These are phyloP conservation scores for Plectranthus barbatus DNA, from an alignment of 257 asterid species.

Conservation along the genomic window DNA sequence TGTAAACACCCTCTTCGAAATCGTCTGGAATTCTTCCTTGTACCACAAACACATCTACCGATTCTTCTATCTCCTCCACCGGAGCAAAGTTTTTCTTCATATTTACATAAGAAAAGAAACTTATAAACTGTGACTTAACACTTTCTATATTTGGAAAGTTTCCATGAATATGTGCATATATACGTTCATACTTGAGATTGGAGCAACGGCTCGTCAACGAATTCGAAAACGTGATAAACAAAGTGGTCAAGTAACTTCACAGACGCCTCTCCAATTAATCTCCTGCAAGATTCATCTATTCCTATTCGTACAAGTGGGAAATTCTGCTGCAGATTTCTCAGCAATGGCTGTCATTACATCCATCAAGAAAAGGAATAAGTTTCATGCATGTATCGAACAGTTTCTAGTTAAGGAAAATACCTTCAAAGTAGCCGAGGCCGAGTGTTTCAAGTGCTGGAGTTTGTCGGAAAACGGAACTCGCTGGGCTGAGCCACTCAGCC, in stretches of 20 bases:
- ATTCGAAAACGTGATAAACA: constrained; percentile 23
- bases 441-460: not conserved
- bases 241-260: not conserved
- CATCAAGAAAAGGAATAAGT: not conserved
- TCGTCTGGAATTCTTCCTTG: constrained; percentile 38
- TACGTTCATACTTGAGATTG: constrained; percentile 34
- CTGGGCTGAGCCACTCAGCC: constrained; percentile 6
- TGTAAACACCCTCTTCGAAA: constrained; percentile 38
- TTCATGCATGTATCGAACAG: not conserved
- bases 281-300: not conserved
- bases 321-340: not conserved
- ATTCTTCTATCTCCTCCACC: constrained; percentile 31
- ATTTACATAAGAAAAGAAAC: not conserved
- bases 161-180: no score
- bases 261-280: not conserved
- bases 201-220: constrained; percentile 36
- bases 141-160: no score
- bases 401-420: not conserved
- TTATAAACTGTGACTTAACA: not conserved
- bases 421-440: constrained; percentile 11
- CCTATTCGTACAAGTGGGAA: constrained; percentile 4
- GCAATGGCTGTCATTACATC: constrained; percentile 19
- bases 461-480: constrained; percentile 16
- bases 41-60: not conserved
- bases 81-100: constrained; percentile 38